Base-by-base conservation (phyloP, 2,329 filamentous ascomycete genomes). In the Stagonosporopsis chrysanthemi region DNA sequence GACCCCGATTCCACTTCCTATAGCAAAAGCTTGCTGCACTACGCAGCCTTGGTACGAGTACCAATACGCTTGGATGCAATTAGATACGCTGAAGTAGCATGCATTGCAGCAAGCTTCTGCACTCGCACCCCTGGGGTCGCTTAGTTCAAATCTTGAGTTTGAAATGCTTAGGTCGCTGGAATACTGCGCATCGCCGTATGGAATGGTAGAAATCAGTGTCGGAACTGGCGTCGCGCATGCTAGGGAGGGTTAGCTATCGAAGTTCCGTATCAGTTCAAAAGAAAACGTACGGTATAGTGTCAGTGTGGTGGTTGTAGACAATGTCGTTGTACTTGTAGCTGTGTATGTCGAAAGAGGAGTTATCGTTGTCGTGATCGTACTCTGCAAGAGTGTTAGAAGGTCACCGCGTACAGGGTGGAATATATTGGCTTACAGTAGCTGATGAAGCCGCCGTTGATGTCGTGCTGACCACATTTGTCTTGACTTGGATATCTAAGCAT, bases 21-120 rank as follows among this genome's bases (percentile, higher is more conserved):
- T 5, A 1, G 2, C 6, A 6, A 9, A 38, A 29, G 50, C 42
- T 26, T 46, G 50, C 17, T 29, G 23, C 24, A 52, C 35, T 11
- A 52, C 40, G n/a, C 39, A 51, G n/a, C 49, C 49, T 24, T 52
- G 24, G 4, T 41, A 39, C 1, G 22, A 53, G 35, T 52, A 53
- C 14, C 23, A 53, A 43, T 15, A 52, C 5, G 35, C 42, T 15
- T 52, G 50, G 7, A 52, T 29, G 11, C 36, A 53, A 15, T 53
- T 46, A 6, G 24, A 1, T 6, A 52, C 4, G 26, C 28, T 42
- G 12, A 41, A 53, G 19, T 53, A 46, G 40, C 40, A 52, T n/a
- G 40, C n/a, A 17, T 52, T 52, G 23, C 49, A 52, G 39, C 48
- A 51, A 14, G 40, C 48, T 51, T 43, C 29, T 19, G 31, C 39